A percentile compares a stretch with the other conserved stretches of the same genome.
Conservation (phyloP, 1,284 basidiomycete species). For the Prillingera fragicola region DNA sequence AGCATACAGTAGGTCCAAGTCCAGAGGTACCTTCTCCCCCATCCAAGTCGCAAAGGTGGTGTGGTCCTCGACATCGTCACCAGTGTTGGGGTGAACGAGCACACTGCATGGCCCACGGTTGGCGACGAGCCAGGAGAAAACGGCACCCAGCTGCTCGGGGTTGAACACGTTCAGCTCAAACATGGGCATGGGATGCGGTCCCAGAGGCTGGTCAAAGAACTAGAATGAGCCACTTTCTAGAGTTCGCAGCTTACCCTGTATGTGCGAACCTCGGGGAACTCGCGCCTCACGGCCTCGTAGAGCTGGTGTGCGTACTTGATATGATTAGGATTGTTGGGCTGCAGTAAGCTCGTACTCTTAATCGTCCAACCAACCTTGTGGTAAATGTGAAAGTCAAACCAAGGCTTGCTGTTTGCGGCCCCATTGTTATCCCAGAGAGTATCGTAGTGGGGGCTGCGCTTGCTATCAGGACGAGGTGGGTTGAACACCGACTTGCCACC, state of each 20-base stretch:
- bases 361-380: conserved; percentile 3
- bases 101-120: conserved; percentile 65
- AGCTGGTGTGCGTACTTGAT: conserved; percentile 16
- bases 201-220: conserved; percentile 19
- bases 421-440: conserved; percentile 7
- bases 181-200: conserved; percentile 55
- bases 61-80: conserved; percentile 58
- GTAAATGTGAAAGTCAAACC: conserved; percentile 24
- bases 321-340: conserved; percentile 19
- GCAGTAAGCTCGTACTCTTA: conserved; percentile 9
- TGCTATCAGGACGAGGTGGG: conserved; percentile 18
- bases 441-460: conserved; percentile 16
- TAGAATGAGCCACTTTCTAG: background rate
- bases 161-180: conserved; percentile 65
- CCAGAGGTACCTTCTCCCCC: conserved; percentile 58
- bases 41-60: conserved; percentile 65
- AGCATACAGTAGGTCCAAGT: conserved; percentile 44
- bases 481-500: conserved; percentile 58
- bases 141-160: conserved; percentile 60
- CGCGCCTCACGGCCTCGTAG: conserved; percentile 19
- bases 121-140: conserved; percentile 61
- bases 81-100: conserved; percentile 67
- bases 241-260: conserved; percentile 12
- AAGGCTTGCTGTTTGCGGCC: conserved; percentile 4
- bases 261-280: conserved; percentile 19